Percentiles rank a stretch among this genome's conserved stretches.
phyloP scores from a whole-genome alignment of 495 filamentous ascomycete genomes.

The Tuber calosporum region DNA sequence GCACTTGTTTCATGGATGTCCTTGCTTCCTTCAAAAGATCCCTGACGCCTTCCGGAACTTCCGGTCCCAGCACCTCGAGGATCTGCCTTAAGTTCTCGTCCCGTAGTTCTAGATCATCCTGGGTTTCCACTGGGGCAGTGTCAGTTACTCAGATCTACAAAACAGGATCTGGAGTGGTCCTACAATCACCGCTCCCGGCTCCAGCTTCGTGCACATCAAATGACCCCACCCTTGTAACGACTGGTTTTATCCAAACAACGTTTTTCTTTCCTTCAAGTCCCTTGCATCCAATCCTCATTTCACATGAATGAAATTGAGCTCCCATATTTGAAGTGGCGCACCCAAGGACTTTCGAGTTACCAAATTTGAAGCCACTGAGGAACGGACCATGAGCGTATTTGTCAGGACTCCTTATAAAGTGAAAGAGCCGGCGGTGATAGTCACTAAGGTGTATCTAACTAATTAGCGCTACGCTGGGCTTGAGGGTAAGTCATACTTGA shows the following conservation, averaged over 20 bases:
- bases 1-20: conserved; percentile 31
- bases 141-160: background rate
- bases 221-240: conserved; percentile 56
- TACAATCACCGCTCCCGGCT: conserved; percentile 60
- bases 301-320: conserved; percentile 82
- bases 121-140: conserved; percentile 21
- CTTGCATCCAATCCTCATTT: conserved; percentile 60
- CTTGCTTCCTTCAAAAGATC: conserved; percentile 27
- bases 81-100: conserved; percentile 34
- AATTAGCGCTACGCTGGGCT: background rate
- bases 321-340: conserved; percentile 59
- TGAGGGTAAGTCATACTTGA: conserved; percentile 46
- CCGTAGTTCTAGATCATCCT: conserved; percentile 36
- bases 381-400: conserved; percentile 50
- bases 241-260: conserved; percentile 70
- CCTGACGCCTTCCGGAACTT: conserved; percentile 16
- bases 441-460: conserved; percentile 69
- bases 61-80: conserved; percentile 26
- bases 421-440: conserved; percentile 70
- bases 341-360: conserved; percentile 61
- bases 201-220: conserved; percentile 63
- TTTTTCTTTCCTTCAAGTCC: conserved; percentile 49
- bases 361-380: conserved; percentile 68
- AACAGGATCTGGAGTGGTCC: background rate
- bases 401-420: conserved; percentile 49